Evolutionary conservation across 164 flowering plant species (phyloP).

Genomic region (Houttuynia cordata): DNA sequence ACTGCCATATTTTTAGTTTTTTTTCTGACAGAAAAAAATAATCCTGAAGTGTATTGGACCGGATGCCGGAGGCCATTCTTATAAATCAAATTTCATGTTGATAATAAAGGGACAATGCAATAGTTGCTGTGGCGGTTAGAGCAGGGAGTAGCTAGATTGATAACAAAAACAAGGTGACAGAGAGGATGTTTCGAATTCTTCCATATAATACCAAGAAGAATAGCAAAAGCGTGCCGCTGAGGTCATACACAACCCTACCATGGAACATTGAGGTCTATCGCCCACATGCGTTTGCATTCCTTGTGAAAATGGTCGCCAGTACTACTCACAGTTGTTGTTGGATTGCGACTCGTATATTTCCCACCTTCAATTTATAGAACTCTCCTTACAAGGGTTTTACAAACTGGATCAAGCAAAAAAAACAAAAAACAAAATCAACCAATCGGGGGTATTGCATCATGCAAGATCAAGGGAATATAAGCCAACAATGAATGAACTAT

Average conservation of each 20-base stretch:
- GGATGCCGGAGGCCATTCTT: too few relatives aligned
- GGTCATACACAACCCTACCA: too few relatives aligned
- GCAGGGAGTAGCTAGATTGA: neutral
- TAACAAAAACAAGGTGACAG: neutral
- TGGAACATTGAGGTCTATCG: too few relatives aligned
- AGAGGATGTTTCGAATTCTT: conserved; percentile 1
- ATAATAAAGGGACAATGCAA: too few relatives aligned
- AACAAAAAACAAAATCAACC: neutral
- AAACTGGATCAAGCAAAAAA: neutral
- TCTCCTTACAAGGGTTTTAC: neutral
- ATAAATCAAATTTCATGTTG: too few relatives aligned
- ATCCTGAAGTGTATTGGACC: too few relatives aligned
- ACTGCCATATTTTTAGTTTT: too few relatives aligned
- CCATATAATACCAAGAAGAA: neutral
- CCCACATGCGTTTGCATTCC: neutral
- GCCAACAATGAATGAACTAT: too few relatives aligned
- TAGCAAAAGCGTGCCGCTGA: neutral
- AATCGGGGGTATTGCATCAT: too few relatives aligned
- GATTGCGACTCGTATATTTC: neutral
- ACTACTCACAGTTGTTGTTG: neutral
- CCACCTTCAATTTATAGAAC: neutral
- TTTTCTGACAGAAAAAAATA: too few relatives aligned
- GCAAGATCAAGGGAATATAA: too few relatives aligned
- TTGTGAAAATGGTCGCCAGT: neutral
- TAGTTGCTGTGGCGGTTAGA: neutral